Percentiles rank a stretch among this genome's conserved stretches.
Evolutionary conservation across 345 rosid genomes (phyloP).

Genomic region (Mangifera indica): DNA sequence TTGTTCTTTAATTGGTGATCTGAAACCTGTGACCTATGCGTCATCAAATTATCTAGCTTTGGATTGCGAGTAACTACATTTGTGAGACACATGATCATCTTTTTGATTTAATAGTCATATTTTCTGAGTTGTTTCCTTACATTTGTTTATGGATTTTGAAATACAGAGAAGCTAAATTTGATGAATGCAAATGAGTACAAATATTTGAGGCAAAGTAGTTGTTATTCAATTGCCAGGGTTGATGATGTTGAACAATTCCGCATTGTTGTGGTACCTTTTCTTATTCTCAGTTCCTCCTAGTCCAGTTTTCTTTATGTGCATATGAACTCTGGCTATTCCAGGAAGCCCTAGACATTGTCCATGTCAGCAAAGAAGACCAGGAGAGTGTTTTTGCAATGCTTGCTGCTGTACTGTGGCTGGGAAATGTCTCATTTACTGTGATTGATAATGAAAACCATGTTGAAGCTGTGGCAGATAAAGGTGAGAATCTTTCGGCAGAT

Average conservation of each 20-base stretch:
- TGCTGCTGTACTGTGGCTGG: constrained; percentile 97
- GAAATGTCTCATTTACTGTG: constrained; percentile 72
- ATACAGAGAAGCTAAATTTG: constrained; percentile 80
- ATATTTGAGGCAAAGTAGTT: constrained; percentile 85
- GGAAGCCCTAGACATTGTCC: constrained; percentile 98
- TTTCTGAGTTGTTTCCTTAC: constrained; percentile 5
- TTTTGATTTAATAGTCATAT: background rate
- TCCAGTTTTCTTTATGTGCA: constrained; percentile 8
- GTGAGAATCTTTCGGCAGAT: constrained; percentile 43
- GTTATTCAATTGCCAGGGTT: constrained; percentile 73
- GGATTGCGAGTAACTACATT: background rate
- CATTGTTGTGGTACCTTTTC: constrained; percentile 58
- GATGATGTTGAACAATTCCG: constrained; percentile 77
- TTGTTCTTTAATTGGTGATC: background rate
- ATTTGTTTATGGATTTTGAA: constrained; percentile 17
- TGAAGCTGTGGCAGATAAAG: constrained; percentile 78
- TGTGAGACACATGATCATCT: constrained; percentile 4
- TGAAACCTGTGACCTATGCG: background rate
- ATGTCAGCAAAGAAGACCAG: constrained; percentile 93
- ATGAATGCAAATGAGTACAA: constrained; percentile 69
- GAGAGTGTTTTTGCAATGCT: constrained; percentile 94
- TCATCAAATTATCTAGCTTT: background rate
- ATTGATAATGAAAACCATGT: constrained; percentile 95
- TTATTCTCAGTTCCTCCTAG: constrained; percentile 15
- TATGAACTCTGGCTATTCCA: constrained; percentile 31